Evolutionary conservation across 2,329 filamentous ascomycete species (phyloP).

Genomic region (Aspergillus quadrilineatus): DNA sequence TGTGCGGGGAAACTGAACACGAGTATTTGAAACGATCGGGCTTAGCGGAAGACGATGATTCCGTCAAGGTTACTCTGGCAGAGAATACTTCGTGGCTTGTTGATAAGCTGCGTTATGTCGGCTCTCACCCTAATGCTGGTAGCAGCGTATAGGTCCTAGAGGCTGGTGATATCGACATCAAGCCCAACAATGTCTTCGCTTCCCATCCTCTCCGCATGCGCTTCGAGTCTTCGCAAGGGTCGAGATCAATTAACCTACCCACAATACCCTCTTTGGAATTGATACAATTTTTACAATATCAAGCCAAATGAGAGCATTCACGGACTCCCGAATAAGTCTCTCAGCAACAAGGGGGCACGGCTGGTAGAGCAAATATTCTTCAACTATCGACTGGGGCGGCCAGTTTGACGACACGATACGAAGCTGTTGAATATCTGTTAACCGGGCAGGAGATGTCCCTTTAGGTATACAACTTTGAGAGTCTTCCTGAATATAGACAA

Average conservation of each 20-base stretch:
- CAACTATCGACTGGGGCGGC: conserved; percentile 76
- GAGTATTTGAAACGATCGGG: conserved; percentile 78
- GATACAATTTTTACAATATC: conserved; percentile 74
- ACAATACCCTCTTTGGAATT: conserved; percentile 86
- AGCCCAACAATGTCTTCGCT: conserved; percentile 67
- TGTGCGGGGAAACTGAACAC: conserved; percentile 77
- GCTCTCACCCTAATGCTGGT: background rate
- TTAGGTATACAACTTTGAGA: conserved; percentile 59
- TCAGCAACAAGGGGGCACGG: conserved; percentile 77
- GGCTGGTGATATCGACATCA: conserved; percentile 70
- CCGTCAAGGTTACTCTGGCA: conserved; percentile 73
- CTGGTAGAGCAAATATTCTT: conserved; percentile 82
- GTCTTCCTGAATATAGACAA: conserved; percentile 74
- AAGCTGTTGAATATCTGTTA: conserved; percentile 79
- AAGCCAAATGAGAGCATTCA: conserved; percentile 81
- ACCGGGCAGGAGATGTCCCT: conserved; percentile 79
- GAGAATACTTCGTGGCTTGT: conserved; percentile 87
- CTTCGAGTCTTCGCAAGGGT: conserved; percentile 74
- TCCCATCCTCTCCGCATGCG: conserved; percentile 77
- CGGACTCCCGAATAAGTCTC: conserved; percentile 78
- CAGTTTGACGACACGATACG: conserved; percentile 70
- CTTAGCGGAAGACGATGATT: conserved; percentile 74
- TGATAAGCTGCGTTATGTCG: conserved; percentile 76
- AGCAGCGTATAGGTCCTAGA: conserved; percentile 51
- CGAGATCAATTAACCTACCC: conserved; percentile 92